Base-by-base conservation (phyloP, 2,329 filamentous ascomycete species). In the Microdochium trichocladiopsis region DNA sequence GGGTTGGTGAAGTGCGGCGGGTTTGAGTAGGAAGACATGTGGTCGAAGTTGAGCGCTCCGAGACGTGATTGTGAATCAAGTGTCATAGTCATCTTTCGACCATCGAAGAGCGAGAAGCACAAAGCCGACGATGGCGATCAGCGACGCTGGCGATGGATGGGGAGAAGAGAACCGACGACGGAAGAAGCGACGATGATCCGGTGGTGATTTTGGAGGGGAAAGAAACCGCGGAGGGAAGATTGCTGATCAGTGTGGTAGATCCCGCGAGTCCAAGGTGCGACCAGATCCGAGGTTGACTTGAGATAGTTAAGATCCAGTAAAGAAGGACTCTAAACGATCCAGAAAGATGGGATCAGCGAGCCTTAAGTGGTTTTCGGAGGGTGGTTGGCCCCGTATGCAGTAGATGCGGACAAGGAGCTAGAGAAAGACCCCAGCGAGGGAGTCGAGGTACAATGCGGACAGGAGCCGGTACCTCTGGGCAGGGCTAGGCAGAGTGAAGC, bases 1-100 rank as follows among this genome's bases (percentile, higher is more conserved):
- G 91, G 91, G 70, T 96, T 94, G 64, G 87, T 91, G 75, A 96
- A 96, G 58, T 94, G 87, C 58, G 88, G 83, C 73, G 78, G 66
- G 75, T 79, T 67, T 63, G 77, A 68, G 71, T 89, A 90, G 61
- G 72, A 70, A 68, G 88, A 84, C 78, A 91, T 84, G 69, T 83
- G 79, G 69, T 93, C 89, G 77, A 93, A 94, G 70, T 83, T 84
- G 75, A 95, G 72, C 68, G 80, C 82, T 66, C 81, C 88, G 74
- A 87, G 89, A 69, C 83, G 83, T 76, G 84, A 89, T 74, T 93
- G 90, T 71, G 91, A 88, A 75, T 96, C 90, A 77, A 96, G 83
- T 71, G 92, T 89, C 90, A 96, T 95, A 75, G 90, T 94, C 91
- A 96, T 96, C 71, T 71, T 83, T 74, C 57, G 53, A 52, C 53